Evolutionary conservation across 2,329 filamentous ascomycete genomes (phyloP).

Genomic region (Cladophialophora yegresii): DNA sequence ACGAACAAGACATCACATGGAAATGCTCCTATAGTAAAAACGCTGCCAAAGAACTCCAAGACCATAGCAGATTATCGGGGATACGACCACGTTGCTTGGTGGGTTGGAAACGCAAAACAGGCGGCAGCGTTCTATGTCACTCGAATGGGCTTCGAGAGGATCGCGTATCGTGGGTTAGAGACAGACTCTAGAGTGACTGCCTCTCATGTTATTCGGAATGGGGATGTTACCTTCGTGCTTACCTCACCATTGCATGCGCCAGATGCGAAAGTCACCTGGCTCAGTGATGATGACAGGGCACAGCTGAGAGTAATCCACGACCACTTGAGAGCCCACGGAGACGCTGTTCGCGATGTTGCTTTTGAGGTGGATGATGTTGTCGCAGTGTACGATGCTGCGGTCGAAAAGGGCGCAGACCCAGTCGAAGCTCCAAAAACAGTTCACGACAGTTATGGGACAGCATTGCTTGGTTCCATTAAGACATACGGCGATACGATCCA

Average conservation of each 20-base stretch:
- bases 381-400: slow-evolving; percentile 73
- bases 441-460: slow-evolving; percentile 63
- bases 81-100: slow-evolving; percentile 94
- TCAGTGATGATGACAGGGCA: slow-evolving; percentile 58
- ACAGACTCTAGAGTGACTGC: slow-evolving; percentile 79
- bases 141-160: slow-evolving; percentile 78
- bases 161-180: slow-evolving; percentile 86
- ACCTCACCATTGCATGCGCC: slow-evolving; percentile 73
- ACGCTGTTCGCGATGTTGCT: slow-evolving; percentile 91
- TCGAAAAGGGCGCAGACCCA: slow-evolving; percentile 53
- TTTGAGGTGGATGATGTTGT: slow-evolving; percentile 91
- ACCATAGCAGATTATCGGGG: slow-evolving; percentile 61
- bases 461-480: slow-evolving; percentile 75
- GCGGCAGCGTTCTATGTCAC: slow-evolving; percentile 84
- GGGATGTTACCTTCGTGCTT: slow-evolving; percentile 76
- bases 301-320: slow-evolving; percentile 74
- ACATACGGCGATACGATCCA: slow-evolving; percentile 97
- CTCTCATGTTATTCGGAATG: slow-evolving; percentile 80
- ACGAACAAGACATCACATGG: slow-evolving; percentile 11
- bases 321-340: slow-evolving; percentile 84
- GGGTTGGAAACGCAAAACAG: slow-evolving; percentile 95
- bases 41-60: slow-evolving; percentile 22
- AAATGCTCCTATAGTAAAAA: neutral
- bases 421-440: slow-evolving; percentile 57
- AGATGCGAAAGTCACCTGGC: slow-evolving; percentile 59